Evolutionary conservation across 2,329 filamentous ascomycete genomes (phyloP).

Genomic region (Penicillium sp.): DNA sequence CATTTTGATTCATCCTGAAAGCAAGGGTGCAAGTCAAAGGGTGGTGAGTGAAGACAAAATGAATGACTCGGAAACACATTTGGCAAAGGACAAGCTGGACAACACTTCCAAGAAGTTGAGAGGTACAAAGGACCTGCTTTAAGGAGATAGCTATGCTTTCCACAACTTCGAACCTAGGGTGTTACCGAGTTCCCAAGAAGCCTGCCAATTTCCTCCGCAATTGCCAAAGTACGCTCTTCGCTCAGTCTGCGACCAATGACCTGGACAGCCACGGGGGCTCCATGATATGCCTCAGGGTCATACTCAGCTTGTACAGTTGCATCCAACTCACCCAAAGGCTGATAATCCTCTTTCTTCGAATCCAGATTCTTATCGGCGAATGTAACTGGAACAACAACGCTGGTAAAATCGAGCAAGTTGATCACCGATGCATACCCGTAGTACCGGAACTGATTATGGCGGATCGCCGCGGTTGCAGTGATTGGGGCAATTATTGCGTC

Average conservation of each 20-base stretch:
- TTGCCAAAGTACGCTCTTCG: slow-evolving; percentile 53
- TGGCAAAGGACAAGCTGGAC: not conserved
- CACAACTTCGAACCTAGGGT: slow-evolving; percentile 5
- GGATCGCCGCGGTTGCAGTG: slow-evolving; percentile 46
- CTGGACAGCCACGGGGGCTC: slow-evolving; percentile 53
- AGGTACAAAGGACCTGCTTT: not conserved
- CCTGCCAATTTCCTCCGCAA: slow-evolving; percentile 45
- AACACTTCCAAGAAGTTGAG: not conserved
- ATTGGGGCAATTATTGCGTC: slow-evolving; percentile 51
- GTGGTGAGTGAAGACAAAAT: not conserved
- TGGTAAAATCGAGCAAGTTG: slow-evolving; percentile 51
- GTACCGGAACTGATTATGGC: slow-evolving; percentile 47
- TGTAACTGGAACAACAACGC: slow-evolving; percentile 54
- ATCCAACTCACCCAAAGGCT: slow-evolving; percentile 47
- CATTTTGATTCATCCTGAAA: too few relatives aligned
- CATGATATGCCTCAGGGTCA: slow-evolving; percentile 53
- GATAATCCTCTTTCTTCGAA: slow-evolving; percentile 10
- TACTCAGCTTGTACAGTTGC: slow-evolving; percentile 52
- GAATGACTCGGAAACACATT: not conserved
- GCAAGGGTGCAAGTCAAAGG: too few relatives aligned
- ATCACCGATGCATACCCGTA: slow-evolving; percentile 47
- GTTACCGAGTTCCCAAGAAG: slow-evolving; percentile 39
- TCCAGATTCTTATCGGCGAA: slow-evolving; percentile 51
- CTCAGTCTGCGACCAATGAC: slow-evolving; percentile 52
- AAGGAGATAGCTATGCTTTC: not conserved